Evolutionary conservation across 768 basidiomycete species (phyloP), one percentile per base, ranked within the genome.

Genomic region (Boletellus sp.): DNA sequence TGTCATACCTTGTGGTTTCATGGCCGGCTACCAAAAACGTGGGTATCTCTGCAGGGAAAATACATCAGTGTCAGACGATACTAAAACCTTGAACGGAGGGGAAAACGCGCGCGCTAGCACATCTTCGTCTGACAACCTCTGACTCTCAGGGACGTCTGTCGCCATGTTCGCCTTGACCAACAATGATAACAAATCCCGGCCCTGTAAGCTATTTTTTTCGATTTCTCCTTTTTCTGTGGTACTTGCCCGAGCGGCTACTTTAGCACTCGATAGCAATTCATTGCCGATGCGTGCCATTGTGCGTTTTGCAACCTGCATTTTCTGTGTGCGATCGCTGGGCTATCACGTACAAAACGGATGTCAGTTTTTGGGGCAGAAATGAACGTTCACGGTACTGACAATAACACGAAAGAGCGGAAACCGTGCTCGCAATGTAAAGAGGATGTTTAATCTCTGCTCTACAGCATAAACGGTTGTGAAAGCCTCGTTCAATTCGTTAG

Each of bases 51-150:
- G 10, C 17, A 33, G 28, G 20, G 20, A 43, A 4, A 17, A 6
- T 2, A 19, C 5, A 13, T 33, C 19, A 22, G 31, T 28, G 31
- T 5, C 17, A 10, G 9, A 11, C 9, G 41, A 28, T 28, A 42
- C n/a, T 28, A 7, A 28, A 16, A 22, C 3, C 15, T 12, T 22
- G 6, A n/a, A 19, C 16, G 15, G n/a, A 28, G 28, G 28, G 20
- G 5, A 5, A 6, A 10, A 62, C 80, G 51, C 54, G 84, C 75
- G 78, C 2, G 71, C 70, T 4, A 84, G 56, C 16, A 87, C 80
- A 48, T 87, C 85, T 32, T 75, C 75, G 49, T 88, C 85, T 1
- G 75, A 74, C 69, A 87, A 69, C 35, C 74, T 69, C 61, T 83
- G 81, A 45, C 54, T 68, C 6, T 76, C 76, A 0, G 78, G 74